Evolutionary conservation across 106 monocot species (phyloP), one percentile per base, ranked within the genome.

Genomic region (Alisma plantagoaquatica): DNA sequence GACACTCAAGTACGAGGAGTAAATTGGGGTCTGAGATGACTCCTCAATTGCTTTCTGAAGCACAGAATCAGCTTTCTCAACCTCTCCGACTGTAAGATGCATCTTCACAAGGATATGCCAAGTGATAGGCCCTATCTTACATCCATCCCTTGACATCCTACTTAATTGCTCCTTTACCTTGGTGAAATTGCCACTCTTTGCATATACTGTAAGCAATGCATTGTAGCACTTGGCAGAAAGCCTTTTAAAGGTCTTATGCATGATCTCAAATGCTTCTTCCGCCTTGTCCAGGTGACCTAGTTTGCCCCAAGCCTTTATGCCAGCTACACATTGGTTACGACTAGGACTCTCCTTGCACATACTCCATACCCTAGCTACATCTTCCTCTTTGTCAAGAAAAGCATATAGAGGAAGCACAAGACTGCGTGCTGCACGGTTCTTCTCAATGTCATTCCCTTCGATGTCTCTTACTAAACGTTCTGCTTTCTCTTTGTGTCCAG

Each of bases 291-390:
- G 49, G 31, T 31, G 27, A n/a, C 78, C 87, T 41, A 82, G 53
- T 47, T 82, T 72, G 15, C 82, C 87, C 62, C 68, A 88, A 27
- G 82, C 82, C 54, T 78, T 59, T 28, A 88, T 88, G n/a, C 75
- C 82, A 31, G 75, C 71, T 28, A 53, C 22, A 46, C 49, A 73
- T 24, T 88, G 78, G 0, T 78, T 73, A 3, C 70, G 8, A 25
- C 45, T 56, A 19, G 78, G 75, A 32, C 54, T 61, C 10, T 56
- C 43, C 16, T 73, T 66, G 19, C 72, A 78, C 1, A 60, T 53
- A 12, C 73, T 72, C 87, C 87, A 88, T 16, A 88, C 23, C 52
- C 87, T 78, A 18, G 22, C 65, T n/a, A 82, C 82, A 46, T 88
- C 78, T 38, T 73, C 66, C 33, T 55, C 70, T 30, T 68, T 72